Conservation (phyloP, 768 basidiomycete genomes). For the Suillus plorans region DNA sequence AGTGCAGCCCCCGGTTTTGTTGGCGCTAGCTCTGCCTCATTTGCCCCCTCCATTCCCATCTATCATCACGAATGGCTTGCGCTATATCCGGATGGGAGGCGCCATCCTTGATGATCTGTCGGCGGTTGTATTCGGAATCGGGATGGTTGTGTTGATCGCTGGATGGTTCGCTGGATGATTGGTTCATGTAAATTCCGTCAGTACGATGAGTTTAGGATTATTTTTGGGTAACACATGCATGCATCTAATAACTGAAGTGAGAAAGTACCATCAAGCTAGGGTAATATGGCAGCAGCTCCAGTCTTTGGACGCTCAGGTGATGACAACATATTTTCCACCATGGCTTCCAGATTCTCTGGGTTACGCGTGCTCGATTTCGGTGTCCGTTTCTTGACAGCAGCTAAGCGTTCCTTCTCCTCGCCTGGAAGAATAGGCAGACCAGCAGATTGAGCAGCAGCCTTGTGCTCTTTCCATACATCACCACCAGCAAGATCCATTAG, state of each 20-base stretch:
- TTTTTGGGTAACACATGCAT: conserved; percentile 7
- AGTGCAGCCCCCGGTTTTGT: conserved; percentile 56
- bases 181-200: background rate
- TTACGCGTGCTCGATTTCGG: conserved; percentile 11
- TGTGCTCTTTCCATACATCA: conserved; percentile 57
- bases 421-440: conserved; percentile 51
- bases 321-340: conserved; percentile 31
- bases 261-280: conserved; percentile 17
- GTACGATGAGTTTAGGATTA: conserved; percentile 7
- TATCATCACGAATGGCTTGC: conserved; percentile 59
- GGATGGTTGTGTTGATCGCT: conserved; percentile 58
- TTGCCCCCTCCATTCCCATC: conserved; percentile 65
- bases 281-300: conserved; percentile 40
- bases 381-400: conserved; percentile 17
- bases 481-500: conserved; percentile 70
- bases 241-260: background rate
- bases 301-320: conserved; percentile 31
- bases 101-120: conserved; percentile 72
- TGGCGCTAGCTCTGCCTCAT: conserved; percentile 60
- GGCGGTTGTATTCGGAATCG: conserved; percentile 68
- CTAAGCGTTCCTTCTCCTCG: conserved; percentile 35
- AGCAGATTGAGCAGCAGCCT: conserved; percentile 42
- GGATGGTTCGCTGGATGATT: conserved; percentile 39
- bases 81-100: conserved; percentile 68
- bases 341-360: conserved; percentile 21